Percentiles rank a stretch among this genome's conserved stretches.
Evolutionary conservation across 176 grass and related monocot species (phyloP).

Genomic region (Alloteropsis semialata): DNA sequence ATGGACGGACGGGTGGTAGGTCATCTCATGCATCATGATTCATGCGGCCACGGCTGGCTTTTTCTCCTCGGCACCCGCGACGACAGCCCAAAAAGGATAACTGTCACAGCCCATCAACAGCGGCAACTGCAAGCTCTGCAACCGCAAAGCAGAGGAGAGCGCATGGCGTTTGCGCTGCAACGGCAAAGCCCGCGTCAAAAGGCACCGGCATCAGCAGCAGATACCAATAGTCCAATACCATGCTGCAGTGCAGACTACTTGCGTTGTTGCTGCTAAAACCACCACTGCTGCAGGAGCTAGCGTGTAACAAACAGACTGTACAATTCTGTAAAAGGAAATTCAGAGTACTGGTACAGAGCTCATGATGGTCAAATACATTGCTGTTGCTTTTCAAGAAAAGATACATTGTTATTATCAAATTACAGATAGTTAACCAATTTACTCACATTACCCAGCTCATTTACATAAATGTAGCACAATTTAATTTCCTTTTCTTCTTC

Average conservation of each 20-base stretch:
- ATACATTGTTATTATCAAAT: too few species aligned
- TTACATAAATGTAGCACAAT: not conserved
- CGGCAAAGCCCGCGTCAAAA: not conserved
- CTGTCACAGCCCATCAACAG: not conserved
- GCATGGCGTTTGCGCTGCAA: not conserved
- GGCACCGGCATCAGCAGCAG: not conserved
- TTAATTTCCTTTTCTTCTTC: not conserved
- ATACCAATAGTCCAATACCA: not conserved
- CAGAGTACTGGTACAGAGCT: too few species aligned
- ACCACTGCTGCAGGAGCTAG: not conserved
- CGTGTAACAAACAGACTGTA: too few species aligned
- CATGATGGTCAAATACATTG: not conserved
- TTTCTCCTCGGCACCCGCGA: slow-evolving; percentile 2
- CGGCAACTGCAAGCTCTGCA: not conserved
- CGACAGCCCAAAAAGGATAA: slow-evolving; percentile 8
- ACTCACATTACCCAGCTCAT: too few species aligned
- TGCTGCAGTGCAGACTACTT: not conserved
- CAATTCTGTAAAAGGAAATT: too few species aligned
- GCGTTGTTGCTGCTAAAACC: not conserved
- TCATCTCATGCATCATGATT: not conserved
- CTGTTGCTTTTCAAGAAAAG: too few species aligned
- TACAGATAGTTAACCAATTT: too few species aligned
- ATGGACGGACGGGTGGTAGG: not conserved
- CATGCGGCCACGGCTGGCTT: not conserved
- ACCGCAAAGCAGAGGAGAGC: not conserved